Conservation (phyloP, 2,329 filamentous ascomycete genomes). For the Monosporascus sp. region DNA sequence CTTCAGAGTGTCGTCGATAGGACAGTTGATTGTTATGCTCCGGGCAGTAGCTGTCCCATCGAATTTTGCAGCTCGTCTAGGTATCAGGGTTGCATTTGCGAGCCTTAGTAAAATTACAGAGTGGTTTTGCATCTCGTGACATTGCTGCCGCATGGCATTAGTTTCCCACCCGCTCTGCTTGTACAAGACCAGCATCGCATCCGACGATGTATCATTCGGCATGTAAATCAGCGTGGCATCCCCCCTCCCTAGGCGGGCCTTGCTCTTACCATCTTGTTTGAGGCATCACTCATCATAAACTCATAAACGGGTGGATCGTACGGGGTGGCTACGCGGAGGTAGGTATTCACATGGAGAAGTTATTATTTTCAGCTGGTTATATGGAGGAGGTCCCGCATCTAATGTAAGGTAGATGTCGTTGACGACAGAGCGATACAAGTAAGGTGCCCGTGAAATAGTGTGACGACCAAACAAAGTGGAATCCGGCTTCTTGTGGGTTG, state of each 20-base stretch:
- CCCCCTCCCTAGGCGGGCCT: too few species aligned
- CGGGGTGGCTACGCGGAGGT: too few species aligned
- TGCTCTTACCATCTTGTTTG: too few species aligned
- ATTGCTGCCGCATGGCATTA: neutral
- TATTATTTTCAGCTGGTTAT: too few species aligned
- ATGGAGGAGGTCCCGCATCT: too few species aligned
- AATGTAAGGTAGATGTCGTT: too few species aligned
- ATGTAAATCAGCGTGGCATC: too few species aligned
- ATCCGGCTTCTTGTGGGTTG: neutral
- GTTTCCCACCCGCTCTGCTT: neutral
- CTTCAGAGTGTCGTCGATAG: neutral
- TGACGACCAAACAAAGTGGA: neutral
- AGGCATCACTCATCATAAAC: too few species aligned
- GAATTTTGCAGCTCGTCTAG: neutral
- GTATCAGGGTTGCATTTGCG: neutral
- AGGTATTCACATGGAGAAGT: too few species aligned
- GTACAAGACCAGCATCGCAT: too few species aligned
- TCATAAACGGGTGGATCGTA: too few species aligned
- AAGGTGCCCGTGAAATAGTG: neutral
- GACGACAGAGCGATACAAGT: neutral
- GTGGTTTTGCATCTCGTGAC: neutral
- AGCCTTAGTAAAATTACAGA: neutral
- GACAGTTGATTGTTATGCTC: neutral
- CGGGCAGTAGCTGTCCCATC: neutral
- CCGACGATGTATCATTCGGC: too few species aligned